Base-by-base conservation (phyloP, 345 rosid species). In the Boechera stricta region DNA sequence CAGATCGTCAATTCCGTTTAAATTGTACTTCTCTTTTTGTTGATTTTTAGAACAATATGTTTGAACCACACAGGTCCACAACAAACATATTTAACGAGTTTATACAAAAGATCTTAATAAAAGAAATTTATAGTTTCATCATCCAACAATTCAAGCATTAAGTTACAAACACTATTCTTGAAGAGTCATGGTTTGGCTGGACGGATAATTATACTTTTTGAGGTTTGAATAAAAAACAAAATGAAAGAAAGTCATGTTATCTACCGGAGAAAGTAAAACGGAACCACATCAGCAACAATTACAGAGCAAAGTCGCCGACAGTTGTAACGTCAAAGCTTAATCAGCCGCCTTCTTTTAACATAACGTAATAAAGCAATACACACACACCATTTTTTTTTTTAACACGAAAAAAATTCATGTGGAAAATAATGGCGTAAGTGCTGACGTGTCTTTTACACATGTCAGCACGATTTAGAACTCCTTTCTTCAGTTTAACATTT, bases 271-370 rank as follows among this genome's bases (percentile, higher is more conserved):
- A 71, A 38, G 54, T 15, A 48, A 10, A 71, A 77, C 63, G 55
- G 75, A 57, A 72, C 51, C 72, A 71, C 67, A 48, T 39, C 42
- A 39, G 4, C 42, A 39, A 39, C 66, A 42, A 48, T 56, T 28
- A 77, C 72, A 18, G 80, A 5, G 8, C 21, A 58, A 60, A 77
- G 32, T 71, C 78, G 59, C 78, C 78, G 82, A 73, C 78, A 79
- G 74, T 79, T 79, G 74, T 52, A 73, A 60, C 78, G 74, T 67
- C 59, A 79, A 21, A 79, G 81, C 29, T 49, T 71, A 48, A 65
- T 64, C 61, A 65, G 72, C 62, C 67, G 67, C 5, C 80, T 71
- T 64, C 61, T 52, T 44, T 61, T 47, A 13, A 54, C 66, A 45
- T 21, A 54, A 10, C 64, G 55, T 51, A 76, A 60, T n/a, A 11